Evolutionary conservation across 1,284 basidiomycete genomes (phyloP), one percentile per base, ranked within the genome.

Genomic region (Heliocybe sulcata): DNA sequence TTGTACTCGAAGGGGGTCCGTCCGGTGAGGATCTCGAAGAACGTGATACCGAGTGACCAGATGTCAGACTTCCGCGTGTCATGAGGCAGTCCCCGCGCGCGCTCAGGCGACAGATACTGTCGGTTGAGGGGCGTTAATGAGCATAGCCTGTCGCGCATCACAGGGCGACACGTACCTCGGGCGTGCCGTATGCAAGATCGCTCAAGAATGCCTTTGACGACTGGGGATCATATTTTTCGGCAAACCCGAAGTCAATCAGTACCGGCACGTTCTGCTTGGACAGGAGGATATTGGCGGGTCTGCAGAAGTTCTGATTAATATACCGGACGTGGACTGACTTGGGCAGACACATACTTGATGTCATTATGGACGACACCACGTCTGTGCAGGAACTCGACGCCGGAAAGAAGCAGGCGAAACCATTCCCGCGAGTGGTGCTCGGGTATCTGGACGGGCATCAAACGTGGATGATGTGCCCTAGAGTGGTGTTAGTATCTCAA

Each of bases 281-380:
- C 45, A 96, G 74, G 2, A 96, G 77, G 58, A 96, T 90, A 65
- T 96, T 96, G 12, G 92, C 90, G 2, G 92, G 93, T 63, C 88
- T 91, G 56, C 25, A 54, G 35, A 51, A 3, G 33, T 22, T 45
- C 45, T 56, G 8, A 56, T 55, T 35, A 19, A n/a, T 22, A 20
- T 16, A 35, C 16, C 33, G 16, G 33, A 20, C 19, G 10, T 23
- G n/a, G 23, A 19, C 11, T 49, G 47, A 49, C 4, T 8, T 2
- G 11, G 20, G 9, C 31, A 49, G 31, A 14, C 4, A 73, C 84
- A 47, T 65, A 90, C 87, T 97, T 97, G 77, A 97, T 94, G 65
- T 97, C 94, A 65, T 96, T 96, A 68, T 97, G 94, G 0, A 93
- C 92, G 49, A 97, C 86, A 29, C 92, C 90, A 48, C 86, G 84